phyloP scores from a whole-genome alignment of 228 moss, liverwort and hornwort genomes.

The Sphagnum magellanicum region DNA sequence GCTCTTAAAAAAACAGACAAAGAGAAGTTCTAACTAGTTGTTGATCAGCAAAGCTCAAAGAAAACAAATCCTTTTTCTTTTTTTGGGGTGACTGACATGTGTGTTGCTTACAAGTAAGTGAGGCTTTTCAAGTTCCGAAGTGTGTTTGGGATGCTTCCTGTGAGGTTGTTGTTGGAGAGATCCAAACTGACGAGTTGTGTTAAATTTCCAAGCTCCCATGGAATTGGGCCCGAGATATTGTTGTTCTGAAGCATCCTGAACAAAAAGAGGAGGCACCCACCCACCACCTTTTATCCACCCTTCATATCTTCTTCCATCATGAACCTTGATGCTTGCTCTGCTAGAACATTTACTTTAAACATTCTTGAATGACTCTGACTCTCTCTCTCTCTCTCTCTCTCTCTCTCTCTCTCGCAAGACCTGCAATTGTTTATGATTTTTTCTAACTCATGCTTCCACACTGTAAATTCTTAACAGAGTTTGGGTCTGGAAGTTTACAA shows the following conservation, averaged over 20 bases:
- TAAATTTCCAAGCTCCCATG: conserved; percentile 38
- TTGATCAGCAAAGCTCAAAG: background rate
- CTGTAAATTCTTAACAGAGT: background rate
- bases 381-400: too few species aligned
- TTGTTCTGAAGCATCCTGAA: conserved; percentile 52
- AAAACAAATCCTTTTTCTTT: background rate
- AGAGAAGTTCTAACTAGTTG: background rate
- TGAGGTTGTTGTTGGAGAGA: conserved; percentile 39
- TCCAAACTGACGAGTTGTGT: conserved; percentile 42
- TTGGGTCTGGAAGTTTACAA: conserved; percentile 12
- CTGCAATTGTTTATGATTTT: background rate
- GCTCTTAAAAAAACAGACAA: background rate
- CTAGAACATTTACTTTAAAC: too few species aligned
- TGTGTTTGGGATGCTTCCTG: conserved; percentile 38
- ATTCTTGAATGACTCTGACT: too few species aligned
- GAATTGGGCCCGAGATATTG: conserved; percentile 37
- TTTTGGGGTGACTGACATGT: background rate
- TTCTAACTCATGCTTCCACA: background rate
- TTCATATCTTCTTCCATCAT: background rate
- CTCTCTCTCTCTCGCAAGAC: too few species aligned
- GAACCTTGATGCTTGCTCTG: background rate
- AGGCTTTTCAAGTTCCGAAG: conserved; percentile 35
- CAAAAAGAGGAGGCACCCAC: too few species aligned
- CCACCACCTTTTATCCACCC: too few species aligned
- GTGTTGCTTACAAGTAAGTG: conserved; percentile 35